A percentile compares a stretch with the other conserved stretches of the same genome.
phyloP scores from a whole-genome alignment of 352 stramenopile species.

The Phytopythium kandeliae region DNA sequence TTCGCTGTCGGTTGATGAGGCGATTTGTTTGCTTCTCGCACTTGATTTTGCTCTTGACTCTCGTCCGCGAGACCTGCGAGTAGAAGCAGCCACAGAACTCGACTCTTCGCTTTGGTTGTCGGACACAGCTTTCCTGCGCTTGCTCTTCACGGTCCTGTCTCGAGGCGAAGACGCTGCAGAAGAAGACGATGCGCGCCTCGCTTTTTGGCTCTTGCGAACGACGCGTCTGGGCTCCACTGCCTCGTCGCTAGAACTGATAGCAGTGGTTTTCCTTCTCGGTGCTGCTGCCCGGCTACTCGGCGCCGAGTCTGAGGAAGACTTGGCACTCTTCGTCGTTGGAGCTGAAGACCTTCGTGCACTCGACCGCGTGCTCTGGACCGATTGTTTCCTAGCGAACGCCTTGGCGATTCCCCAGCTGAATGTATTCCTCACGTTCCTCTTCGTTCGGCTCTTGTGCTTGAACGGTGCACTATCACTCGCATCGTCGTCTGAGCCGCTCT shows the following conservation, averaged over 20 bases:
- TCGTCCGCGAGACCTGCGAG: not conserved
- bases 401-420: constrained; percentile 72
- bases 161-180: not conserved
- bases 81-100: not conserved
- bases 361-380: constrained; percentile 5
- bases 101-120: constrained; percentile 1
- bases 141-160: not conserved
- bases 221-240: not conserved
- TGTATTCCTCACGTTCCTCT: constrained; percentile 54
- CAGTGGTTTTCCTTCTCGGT: constrained; percentile 5
- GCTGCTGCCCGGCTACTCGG: constrained; percentile 5
- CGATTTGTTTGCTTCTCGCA: not conserved
- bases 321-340: constrained; percentile 8
- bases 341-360: constrained; percentile 10
- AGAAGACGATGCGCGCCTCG: not conserved
- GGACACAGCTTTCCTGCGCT: not conserved
- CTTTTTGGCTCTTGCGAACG: not conserved
- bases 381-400: constrained; percentile 56
- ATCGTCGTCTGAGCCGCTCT: constrained; percentile 6
- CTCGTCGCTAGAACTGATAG: constrained; percentile 15
- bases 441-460: constrained; percentile 14
- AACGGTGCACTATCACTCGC: constrained; percentile 4
- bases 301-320: not conserved
- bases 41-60: not conserved
- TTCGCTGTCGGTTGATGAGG: constrained; percentile 2